These are phyloP conservation scores for Glomus cerebriforme DNA, from an alignment of 192 early-diverging fungal species.

Conservation along the genomic window DNA sequence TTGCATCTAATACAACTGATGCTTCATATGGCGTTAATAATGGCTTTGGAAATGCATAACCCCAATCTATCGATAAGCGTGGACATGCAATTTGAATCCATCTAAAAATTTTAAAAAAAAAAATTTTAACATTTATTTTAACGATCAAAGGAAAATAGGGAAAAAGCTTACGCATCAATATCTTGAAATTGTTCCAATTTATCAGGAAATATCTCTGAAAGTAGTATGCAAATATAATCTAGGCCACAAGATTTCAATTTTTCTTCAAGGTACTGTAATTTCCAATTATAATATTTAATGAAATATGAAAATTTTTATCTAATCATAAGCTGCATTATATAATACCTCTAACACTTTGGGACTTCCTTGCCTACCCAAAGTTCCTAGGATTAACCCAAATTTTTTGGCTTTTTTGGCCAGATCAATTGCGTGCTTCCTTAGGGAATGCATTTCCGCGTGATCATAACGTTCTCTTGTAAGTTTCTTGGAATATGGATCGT, in stretches of 20 bases:
- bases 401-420: slow-evolving; percentile 70
- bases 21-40: slow-evolving; percentile 95
- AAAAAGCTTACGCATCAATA: slow-evolving; percentile 66
- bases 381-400: slow-evolving; percentile 92
- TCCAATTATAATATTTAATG: neutral
- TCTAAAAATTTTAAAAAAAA: slow-evolving; percentile 34
- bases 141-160: neutral
- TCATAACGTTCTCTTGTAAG: slow-evolving; percentile 95
- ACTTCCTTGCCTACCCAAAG: slow-evolving; percentile 94
- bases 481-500: slow-evolving; percentile 92
- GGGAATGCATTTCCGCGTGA: slow-evolving; percentile 86
- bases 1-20: slow-evolving; percentile 78
- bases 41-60: slow-evolving; percentile 91
- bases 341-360: slow-evolving; percentile 83
- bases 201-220: slow-evolving; percentile 95
- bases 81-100: slow-evolving; percentile 98
- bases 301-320: neutral
- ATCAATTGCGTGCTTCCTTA: slow-evolving; percentile 84
- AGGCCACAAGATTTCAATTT: slow-evolving; percentile 64
- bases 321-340: neutral
- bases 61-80: slow-evolving; percentile 98
- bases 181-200: slow-evolving; percentile 89
- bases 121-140: neutral
- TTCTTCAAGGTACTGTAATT: slow-evolving; percentile 63
- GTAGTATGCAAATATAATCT: slow-evolving; percentile 70